Evolutionary conservation across 345 rosid species (phyloP), one percentile per base, ranked within the genome.

Genomic region (Corchorus olitorius): DNA sequence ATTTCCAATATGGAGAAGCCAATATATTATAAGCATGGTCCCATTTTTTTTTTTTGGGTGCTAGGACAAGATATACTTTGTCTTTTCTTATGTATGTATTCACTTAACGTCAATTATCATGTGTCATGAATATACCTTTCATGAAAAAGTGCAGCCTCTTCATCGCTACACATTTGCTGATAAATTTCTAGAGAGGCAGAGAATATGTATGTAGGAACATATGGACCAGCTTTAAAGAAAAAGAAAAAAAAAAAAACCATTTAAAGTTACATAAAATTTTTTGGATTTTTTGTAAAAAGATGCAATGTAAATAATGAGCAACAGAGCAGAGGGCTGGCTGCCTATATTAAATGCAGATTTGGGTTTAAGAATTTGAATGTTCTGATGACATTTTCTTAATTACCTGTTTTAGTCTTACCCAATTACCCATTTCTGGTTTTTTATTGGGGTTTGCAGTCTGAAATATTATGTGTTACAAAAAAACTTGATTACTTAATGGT

Each of bases 91-190:
- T 81, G 79, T 74, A 48, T 71, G 20, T 66, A 65, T 76, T 66
- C 79, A 70, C 5, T 39, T 46, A 55, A 55, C 19, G 33, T 71
- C 73, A 34, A 33, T 72, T 66, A 56, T 55, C 54, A 62, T 66
- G 55, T 45, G 15, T 52, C 37, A 58, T 35, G 64, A 11, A 63
- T 66, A 39, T 19, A 66, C 73, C 52, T 79, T 77, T 77, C 83
- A 76, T 64, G 83, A 58, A 76, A 76, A 73, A 79, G 78, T 22
- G 61, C 53, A 41, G 45, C 56, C 71, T n/a, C 65, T 76, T 70
- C 75, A 62, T 37, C n/a, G 27, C 27, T 27, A 39, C 59, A 66
- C 67, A 52, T 65, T 60, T 64, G 35, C 61, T 55, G 43, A 14
- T 34, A 41, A 20, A n/a, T 33, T 58, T 76, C n/a, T 48, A 49